phyloP scores from a whole-genome alignment of 805 yeast species.

The Monosporozyma unispora region DNA sequence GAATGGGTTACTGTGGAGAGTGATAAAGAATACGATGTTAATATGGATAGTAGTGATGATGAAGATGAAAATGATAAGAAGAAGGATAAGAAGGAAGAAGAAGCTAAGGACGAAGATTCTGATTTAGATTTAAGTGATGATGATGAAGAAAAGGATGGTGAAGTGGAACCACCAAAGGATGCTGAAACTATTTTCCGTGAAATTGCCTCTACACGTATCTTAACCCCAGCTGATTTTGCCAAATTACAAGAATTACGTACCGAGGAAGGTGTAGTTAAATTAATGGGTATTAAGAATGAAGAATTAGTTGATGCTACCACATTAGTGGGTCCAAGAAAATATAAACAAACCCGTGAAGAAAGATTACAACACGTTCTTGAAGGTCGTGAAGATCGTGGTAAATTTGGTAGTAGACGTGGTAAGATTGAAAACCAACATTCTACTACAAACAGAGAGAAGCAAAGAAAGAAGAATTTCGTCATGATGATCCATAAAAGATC shows the following conservation, averaged over 20 bases:
- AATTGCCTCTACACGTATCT: conserved; percentile 61
- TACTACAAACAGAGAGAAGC: conserved; percentile 93
- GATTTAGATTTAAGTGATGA: conserved; percentile 37
- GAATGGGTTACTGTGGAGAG: conserved; percentile 89
- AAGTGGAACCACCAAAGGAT: conserved; percentile 26
- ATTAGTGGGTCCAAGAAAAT: conserved; percentile 63
- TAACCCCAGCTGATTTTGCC: conserved; percentile 97
- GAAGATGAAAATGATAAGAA: conserved; percentile 28
- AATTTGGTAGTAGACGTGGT: conserved; percentile 82
- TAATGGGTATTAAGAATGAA: conserved; percentile 65
- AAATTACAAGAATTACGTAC: conserved; percentile 80
- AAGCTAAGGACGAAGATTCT: conserved; percentile 36
- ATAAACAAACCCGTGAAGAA: conserved; percentile 84
- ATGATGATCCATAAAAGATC: conserved; percentile 96
- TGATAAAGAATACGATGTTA: conserved; percentile 61
- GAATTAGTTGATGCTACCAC: conserved; percentile 75
- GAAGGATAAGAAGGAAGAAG: conserved; percentile 30
- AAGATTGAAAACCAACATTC: conserved; percentile 68
- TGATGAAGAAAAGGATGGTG: conserved; percentile 16
- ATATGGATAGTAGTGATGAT: conserved; percentile 42
- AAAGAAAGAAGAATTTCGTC: conserved; percentile 95
- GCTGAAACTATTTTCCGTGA: conserved; percentile 39
- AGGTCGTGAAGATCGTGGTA: conserved; percentile 89
- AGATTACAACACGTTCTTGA: conserved; percentile 78
- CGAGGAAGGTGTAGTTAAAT: conserved; percentile 77